These are phyloP conservation scores for Artemisia argyi DNA, from an alignment of 129 eudicot species.

Conservation along the genomic window DNA sequence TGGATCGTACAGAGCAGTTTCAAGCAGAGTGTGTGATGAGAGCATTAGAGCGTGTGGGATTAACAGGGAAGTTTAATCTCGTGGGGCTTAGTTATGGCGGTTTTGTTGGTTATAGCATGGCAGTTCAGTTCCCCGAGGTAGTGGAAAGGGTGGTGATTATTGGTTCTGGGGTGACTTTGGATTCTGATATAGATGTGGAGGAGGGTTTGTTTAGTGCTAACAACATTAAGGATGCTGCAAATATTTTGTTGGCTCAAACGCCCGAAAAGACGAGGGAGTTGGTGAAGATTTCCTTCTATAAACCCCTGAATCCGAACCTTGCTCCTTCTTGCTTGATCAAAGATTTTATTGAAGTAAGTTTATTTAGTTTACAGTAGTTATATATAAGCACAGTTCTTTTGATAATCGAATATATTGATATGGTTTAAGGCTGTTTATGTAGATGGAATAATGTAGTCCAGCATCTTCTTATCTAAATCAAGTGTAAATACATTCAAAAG, in stretches of 20 bases:
- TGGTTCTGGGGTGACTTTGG: slow-evolving; percentile 67
- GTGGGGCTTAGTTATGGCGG: slow-evolving; percentile 85
- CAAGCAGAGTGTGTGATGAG: slow-evolving; percentile 65
- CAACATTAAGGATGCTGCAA: slow-evolving; percentile 62
- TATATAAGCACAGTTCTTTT: no score
- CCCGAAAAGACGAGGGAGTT: slow-evolving; percentile 58
- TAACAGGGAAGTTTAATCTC: slow-evolving; percentile 33
- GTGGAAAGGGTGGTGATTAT: slow-evolving; percentile 60
- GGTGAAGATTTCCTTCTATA: slow-evolving; percentile 50
- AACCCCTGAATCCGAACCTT: slow-evolving; percentile 34
- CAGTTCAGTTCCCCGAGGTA: slow-evolving; percentile 57
- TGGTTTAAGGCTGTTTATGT: no score
- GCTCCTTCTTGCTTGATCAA: slow-evolving; percentile 58
- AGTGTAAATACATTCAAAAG: not conserved
- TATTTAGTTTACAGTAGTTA: no score
- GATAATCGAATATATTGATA: no score
- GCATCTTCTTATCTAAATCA: no score
- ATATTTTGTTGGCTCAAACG: slow-evolving; percentile 56
- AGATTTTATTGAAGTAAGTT: slow-evolving; percentile 67
- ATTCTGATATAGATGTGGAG: slow-evolving; percentile 59
- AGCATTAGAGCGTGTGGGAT: slow-evolving; percentile 43
- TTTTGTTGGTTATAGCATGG: slow-evolving; percentile 75
- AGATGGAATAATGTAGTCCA: no score
- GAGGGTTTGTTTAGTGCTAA: slow-evolving; percentile 59
- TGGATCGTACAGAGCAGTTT: slow-evolving; percentile 56